Percentiles rank a stretch among this genome's conserved stretches.
Conservation (phyloP, 1,284 basidiomycete species). For the Marasmius sp. region DNA sequence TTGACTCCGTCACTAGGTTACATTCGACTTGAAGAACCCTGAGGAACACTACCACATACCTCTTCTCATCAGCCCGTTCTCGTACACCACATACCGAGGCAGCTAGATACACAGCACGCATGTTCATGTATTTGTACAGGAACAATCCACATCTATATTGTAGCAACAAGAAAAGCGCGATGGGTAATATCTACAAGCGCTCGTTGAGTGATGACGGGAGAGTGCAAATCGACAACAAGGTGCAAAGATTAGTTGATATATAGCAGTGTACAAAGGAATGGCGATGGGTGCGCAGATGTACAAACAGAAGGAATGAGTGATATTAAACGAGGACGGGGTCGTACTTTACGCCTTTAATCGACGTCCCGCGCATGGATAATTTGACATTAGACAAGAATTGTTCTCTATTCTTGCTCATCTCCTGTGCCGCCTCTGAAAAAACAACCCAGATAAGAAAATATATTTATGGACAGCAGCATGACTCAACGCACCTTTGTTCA, state of each 20-base stretch:
- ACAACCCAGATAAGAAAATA: conserved; percentile 5
- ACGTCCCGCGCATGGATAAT: conserved; percentile 77
- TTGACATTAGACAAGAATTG: conserved; percentile 83
- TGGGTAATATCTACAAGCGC: neutral
- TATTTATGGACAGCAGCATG: neutral
- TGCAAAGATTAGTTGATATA: conserved; percentile 1
- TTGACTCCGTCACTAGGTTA: conserved; percentile 52
- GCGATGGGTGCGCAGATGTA: conserved; percentile 6
- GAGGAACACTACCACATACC: conserved; percentile 90
- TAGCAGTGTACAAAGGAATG: conserved; percentile 14
- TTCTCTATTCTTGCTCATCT: conserved; percentile 83
- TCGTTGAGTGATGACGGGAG: neutral
- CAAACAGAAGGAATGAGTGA: conserved; percentile 2
- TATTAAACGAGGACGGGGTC: conserved; percentile 64
- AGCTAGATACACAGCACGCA: conserved; percentile 34
- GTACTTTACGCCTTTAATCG: conserved; percentile 76
- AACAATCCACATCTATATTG: neutral
- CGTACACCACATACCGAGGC: conserved; percentile 91
- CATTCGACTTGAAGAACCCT: conserved; percentile 69
- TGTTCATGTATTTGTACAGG: neutral
- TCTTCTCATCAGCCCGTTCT: conserved; percentile 87
- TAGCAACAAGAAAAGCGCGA: neutral
- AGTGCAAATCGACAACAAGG: neutral
- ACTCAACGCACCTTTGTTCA: conserved; percentile 88
- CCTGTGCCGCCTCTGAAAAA: conserved; percentile 86